Percentiles rank a stretch among this genome's conserved stretches.
These are phyloP conservation scores for Rostrohypoxylon terebratum DNA, from an alignment of 495 filamentous ascomycete species.

Conservation along the genomic window DNA sequence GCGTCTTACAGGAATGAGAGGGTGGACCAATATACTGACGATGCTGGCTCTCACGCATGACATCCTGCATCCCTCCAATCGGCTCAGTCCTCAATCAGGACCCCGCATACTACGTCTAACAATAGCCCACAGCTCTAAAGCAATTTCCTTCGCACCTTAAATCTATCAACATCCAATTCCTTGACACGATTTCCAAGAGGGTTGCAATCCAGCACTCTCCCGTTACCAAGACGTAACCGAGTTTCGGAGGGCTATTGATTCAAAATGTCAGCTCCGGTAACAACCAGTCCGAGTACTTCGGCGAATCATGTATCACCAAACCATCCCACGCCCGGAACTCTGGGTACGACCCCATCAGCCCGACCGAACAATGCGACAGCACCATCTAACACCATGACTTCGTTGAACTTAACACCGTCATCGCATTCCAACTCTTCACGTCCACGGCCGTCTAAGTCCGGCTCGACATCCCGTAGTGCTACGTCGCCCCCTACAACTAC, in stretches of 20 bases:
- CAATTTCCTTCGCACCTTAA: conserved; percentile 21
- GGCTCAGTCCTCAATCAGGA: conserved; percentile 21
- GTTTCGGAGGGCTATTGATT: conserved; percentile 2
- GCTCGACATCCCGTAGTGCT: conserved; percentile 36
- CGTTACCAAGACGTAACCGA: conserved; percentile 26
- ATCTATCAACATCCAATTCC: conserved; percentile 30
- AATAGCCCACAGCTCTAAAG: conserved; percentile 34
- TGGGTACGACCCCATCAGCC: conserved; percentile 17
- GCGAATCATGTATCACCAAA: conserved; percentile 21
- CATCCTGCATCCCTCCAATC: conserved; percentile 47
- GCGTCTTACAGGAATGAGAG: conserved; percentile 17
- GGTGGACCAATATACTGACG: conserved; percentile 16
- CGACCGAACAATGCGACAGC: conserved; percentile 26
- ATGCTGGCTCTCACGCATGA: conserved; percentile 35
- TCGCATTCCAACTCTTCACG: conserved; percentile 29
- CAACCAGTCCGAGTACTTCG: conserved; percentile 19
- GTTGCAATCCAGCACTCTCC: conserved; percentile 28
- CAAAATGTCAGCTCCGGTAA: conserved; percentile 37
- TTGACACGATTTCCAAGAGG: conserved; percentile 12
- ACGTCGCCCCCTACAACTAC: conserved; percentile 36
- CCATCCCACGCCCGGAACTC: conserved; percentile 22
- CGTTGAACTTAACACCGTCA: conserved; percentile 23
- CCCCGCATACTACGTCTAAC: conserved; percentile 44
- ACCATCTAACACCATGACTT: conserved; percentile 18
- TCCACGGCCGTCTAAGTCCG: conserved; percentile 30